phyloP scores from a whole-genome alignment of 2,329 filamentous ascomycete species.

The Daldinia sp. region DNA sequence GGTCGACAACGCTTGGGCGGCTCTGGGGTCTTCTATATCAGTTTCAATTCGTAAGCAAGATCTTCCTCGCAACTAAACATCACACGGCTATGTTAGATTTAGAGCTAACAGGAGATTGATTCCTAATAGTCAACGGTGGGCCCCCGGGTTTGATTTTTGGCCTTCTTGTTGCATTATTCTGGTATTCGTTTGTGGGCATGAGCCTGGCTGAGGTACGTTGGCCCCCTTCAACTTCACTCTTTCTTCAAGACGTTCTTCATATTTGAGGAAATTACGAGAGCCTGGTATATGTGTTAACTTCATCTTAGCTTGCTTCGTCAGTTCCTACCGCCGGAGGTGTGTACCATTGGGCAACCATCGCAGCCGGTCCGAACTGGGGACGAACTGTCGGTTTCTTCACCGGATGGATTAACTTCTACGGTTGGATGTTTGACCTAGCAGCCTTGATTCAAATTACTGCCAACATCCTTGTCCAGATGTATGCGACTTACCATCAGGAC shows the following conservation, averaged over 20 bases:
- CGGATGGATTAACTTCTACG: constrained; percentile 63
- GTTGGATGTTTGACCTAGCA: constrained; percentile 69
- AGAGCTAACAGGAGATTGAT: background rate
- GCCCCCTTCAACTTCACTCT: background rate
- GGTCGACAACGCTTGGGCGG: constrained; percentile 72
- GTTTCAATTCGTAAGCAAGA: constrained; percentile 56
- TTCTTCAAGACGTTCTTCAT: background rate
- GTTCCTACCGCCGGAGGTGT: constrained; percentile 67
- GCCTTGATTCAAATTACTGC: constrained; percentile 66
- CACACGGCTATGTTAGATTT: constrained; percentile 3
- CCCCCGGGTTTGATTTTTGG: constrained; percentile 54
- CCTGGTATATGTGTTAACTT: constrained; percentile 17
- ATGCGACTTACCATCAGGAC: constrained; percentile 64
- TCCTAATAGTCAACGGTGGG: constrained; percentile 51
- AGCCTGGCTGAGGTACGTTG: constrained; percentile 52
- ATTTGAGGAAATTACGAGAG: background rate
- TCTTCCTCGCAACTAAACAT: background rate
- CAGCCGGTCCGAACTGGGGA: constrained; percentile 62
- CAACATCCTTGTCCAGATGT: constrained; percentile 69
- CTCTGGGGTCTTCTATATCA: constrained; percentile 67
- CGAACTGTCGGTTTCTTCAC: constrained; percentile 59
- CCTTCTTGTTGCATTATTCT: constrained; percentile 53
- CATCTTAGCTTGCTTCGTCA: constrained; percentile 59
- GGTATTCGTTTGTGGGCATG: constrained; percentile 54
- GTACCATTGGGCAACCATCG: constrained; percentile 69